These are phyloP conservation scores for Cladosporium sp. DNA, from an alignment of 2,329 filamentous ascomycete genomes.

Conservation along the genomic window DNA sequence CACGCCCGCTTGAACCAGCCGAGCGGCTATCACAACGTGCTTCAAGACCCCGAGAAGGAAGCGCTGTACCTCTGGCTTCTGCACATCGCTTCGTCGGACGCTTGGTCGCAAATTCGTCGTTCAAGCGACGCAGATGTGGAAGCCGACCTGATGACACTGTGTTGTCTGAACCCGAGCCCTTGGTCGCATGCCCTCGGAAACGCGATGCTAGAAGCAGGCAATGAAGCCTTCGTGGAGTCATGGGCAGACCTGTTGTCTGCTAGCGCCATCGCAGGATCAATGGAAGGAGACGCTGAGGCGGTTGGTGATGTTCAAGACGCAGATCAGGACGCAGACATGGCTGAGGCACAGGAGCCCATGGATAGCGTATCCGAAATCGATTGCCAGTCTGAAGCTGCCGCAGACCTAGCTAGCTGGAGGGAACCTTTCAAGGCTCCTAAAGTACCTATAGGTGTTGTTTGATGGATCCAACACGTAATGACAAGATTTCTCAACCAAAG, in stretches of 20 bases:
- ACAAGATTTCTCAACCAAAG: not conserved
- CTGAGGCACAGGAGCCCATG: not conserved
- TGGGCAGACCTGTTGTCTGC: constrained; percentile 35
- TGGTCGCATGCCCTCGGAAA: constrained; percentile 37
- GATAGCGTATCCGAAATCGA: not conserved
- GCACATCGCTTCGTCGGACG: constrained; percentile 37
- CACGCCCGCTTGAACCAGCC: constrained; percentile 32
- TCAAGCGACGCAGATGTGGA: constrained; percentile 6
- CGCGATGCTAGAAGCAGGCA: constrained; percentile 25
- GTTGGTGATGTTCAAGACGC: not conserved
- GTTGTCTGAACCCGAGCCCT: constrained; percentile 34
- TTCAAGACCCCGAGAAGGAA: constrained; percentile 32
- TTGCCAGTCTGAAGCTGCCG: not conserved
- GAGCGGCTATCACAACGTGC: constrained; percentile 18
- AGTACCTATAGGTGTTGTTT: constrained; percentile 19
- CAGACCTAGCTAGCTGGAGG: constrained; percentile 15
- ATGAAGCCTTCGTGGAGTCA: constrained; percentile 21
- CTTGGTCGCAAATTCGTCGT: not conserved
- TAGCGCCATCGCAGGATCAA: constrained; percentile 18
- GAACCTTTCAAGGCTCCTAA: constrained; percentile 13
- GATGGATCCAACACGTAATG: constrained; percentile 3
- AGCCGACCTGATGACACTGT: constrained; percentile 24
- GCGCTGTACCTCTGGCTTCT: constrained; percentile 47
- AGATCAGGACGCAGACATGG: not conserved
- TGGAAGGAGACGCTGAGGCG: not conserved